Conservation (phyloP, 306 rosid species). For the Cucurbita pepo region DNA sequence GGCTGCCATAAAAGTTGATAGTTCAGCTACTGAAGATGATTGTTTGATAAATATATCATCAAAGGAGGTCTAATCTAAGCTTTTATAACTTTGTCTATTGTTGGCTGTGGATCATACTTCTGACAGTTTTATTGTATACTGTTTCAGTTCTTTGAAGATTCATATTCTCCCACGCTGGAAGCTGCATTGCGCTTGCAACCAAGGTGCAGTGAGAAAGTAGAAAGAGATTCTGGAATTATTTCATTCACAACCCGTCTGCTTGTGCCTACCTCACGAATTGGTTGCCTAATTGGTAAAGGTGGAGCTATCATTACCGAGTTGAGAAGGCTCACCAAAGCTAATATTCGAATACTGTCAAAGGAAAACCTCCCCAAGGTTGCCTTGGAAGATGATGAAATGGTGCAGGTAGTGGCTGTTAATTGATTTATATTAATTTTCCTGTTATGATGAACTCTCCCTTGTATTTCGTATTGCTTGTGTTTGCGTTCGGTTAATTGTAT, state of each 20-base stretch:
- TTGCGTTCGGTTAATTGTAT: slow-evolving; percentile 5
- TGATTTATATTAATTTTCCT: neutral
- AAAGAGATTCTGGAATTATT: slow-evolving; percentile 90
- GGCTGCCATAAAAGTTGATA: slow-evolving; percentile 86
- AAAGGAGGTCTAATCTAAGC: slow-evolving; percentile 51
- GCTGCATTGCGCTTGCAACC: slow-evolving; percentile 96
- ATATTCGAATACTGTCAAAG: slow-evolving; percentile 75
- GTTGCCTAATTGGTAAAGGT: slow-evolving; percentile 98
- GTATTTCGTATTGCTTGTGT: neutral
- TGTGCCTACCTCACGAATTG: slow-evolving; percentile 86
- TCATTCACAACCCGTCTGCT: slow-evolving; percentile 86
- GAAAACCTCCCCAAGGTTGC: slow-evolving; percentile 92
- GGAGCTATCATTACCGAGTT: slow-evolving; percentile 89
- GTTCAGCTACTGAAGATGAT: slow-evolving; percentile 77
- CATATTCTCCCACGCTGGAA: slow-evolving; percentile 65
- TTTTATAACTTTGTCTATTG: neutral
- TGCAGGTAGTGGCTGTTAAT: slow-evolving; percentile 49
- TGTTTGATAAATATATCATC: slow-evolving; percentile 71
- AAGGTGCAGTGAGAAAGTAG: slow-evolving; percentile 85
- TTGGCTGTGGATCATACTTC: slow-evolving; percentile 1
- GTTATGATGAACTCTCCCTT: neutral
- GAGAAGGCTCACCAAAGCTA: slow-evolving; percentile 88
- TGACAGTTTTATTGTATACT: slow-evolving; percentile 9
- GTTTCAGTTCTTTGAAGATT: slow-evolving; percentile 74
- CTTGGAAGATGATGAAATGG: slow-evolving; percentile 92